These are phyloP conservation scores for Aureobasidium mangrovei DNA, from an alignment of 2,329 filamentous ascomycete genomes.

Conservation along the genomic window DNA sequence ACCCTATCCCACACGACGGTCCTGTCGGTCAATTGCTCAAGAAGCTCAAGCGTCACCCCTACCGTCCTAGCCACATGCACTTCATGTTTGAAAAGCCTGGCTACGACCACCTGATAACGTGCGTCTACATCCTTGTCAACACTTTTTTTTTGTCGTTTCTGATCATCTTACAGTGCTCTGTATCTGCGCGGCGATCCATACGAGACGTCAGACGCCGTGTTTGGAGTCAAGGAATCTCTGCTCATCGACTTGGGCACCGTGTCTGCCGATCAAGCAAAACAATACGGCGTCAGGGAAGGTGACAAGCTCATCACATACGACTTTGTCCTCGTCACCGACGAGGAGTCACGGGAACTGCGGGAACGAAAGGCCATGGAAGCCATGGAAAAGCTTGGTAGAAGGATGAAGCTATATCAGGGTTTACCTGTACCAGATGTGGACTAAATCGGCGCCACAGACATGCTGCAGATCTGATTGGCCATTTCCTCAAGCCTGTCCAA, in stretches of 20 bases:
- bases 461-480: too few relatives aligned
- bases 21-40: constrained; percentile 67
- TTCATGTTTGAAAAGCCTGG: constrained; percentile 81
- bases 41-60: constrained; percentile 63
- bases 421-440: constrained; percentile 65
- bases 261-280: constrained; percentile 42
- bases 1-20: constrained; percentile 76
- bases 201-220: constrained; percentile 75
- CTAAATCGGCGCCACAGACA: constrained; percentile 21
- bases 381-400: constrained; percentile 55
- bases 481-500: too few relatives aligned
- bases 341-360: constrained; percentile 58
- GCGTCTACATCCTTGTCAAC: constrained; percentile 30
- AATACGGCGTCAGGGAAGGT: constrained; percentile 56
- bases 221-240: constrained; percentile 75
- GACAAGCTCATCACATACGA: constrained; percentile 51
- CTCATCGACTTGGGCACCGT: constrained; percentile 55
- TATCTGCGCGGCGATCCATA: constrained; percentile 73
- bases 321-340: constrained; percentile 66
- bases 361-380: constrained; percentile 60
- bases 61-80: constrained; percentile 70
- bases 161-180: constrained; percentile 49
- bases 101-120: constrained; percentile 77
- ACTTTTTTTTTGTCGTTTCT: not conserved
- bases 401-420: constrained; percentile 66